These are phyloP conservation scores for Pythium brassicae DNA, from an alignment of 352 stramenopile genomes.

Conservation along the genomic window DNA sequence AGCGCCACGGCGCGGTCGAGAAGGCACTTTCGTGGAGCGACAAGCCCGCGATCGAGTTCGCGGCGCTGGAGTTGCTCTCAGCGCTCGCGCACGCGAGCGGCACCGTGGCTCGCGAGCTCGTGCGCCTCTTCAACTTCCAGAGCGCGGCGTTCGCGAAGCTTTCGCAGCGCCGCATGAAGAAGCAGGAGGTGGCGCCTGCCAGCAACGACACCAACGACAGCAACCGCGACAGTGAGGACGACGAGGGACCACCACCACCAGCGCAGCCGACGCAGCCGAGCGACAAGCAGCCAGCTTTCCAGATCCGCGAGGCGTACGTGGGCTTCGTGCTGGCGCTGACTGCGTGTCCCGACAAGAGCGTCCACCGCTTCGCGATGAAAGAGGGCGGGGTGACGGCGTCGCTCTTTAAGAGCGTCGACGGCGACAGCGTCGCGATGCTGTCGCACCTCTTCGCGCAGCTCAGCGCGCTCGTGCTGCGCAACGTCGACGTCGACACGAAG, in stretches of 20 bases:
- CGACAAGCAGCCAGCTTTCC: slow-evolving; percentile 26
- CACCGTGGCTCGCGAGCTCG: slow-evolving; percentile 51
- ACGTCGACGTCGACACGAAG: slow-evolving; percentile 43
- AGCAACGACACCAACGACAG: background rate
- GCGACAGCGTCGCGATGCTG: slow-evolving; percentile 57
- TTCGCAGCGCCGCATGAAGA: slow-evolving; percentile 54
- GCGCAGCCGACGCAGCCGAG: background rate
- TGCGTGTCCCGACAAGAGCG: slow-evolving; percentile 63
- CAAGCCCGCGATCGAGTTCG: slow-evolving; percentile 76
- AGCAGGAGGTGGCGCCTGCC: slow-evolving; percentile 12
- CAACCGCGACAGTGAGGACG: background rate
- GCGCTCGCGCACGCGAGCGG: slow-evolving; percentile 36
- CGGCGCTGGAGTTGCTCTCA: slow-evolving; percentile 58
- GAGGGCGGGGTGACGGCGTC: slow-evolving; percentile 57
- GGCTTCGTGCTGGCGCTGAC: slow-evolving; percentile 57
- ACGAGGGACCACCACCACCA: background rate
- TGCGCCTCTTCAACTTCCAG: slow-evolving; percentile 81
- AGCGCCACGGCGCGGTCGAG: slow-evolving; percentile 57
- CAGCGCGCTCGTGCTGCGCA: slow-evolving; percentile 47
- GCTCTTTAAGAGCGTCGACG: slow-evolving; percentile 77
- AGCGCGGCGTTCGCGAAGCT: slow-evolving; percentile 58
- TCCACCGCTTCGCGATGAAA: slow-evolving; percentile 76
- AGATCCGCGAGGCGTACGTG: slow-evolving; percentile 67
- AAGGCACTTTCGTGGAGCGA: slow-evolving; percentile 83
- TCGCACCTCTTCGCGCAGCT: slow-evolving; percentile 38